A percentile compares a stretch with the other conserved stretches of the same genome.
These are phyloP conservation scores for Microbotryum saponariae DNA, from an alignment of 1,284 basidiomycete species.

Conservation along the genomic window DNA sequence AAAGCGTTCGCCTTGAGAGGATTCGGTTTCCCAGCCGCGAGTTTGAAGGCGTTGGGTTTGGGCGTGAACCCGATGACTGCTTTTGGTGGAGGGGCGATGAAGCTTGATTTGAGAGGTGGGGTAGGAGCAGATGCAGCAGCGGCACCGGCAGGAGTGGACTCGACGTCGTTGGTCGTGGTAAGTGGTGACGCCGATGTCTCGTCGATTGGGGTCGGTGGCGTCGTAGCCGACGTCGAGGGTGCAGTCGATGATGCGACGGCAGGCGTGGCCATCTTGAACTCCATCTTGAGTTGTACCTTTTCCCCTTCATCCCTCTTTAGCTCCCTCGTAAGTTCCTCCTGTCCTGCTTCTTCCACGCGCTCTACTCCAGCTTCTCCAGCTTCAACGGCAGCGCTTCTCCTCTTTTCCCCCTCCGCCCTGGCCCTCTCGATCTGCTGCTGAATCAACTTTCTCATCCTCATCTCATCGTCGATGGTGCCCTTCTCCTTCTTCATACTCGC, in stretches of 20 bases:
- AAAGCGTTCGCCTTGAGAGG: conserved; percentile 45
- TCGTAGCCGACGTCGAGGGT: conserved; percentile 17
- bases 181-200: no score
- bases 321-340: conserved; percentile 47
- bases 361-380: conserved; percentile 2
- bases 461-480: conserved; percentile 83
- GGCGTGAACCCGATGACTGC: conserved; percentile 58
- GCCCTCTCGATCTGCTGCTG: conserved; percentile 92
- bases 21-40: conserved; percentile 33
- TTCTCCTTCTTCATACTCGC: conserved; percentile 87
- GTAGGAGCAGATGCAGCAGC: conserved; percentile 12
- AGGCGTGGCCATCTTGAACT: conserved; percentile 40
- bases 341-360: conserved; percentile 20
- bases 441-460: conserved; percentile 80
- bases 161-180: conserved; percentile 32
- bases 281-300: conserved; percentile 41
- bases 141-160: conserved; percentile 18
- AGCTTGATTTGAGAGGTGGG: conserved; percentile 26
- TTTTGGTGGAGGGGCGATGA: conserved; percentile 44
- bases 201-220: conserved; percentile 33
- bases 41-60: conserved; percentile 48
- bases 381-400: conserved; percentile 30
- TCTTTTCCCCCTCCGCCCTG: conserved; percentile 41
- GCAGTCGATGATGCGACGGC: conserved; percentile 31
- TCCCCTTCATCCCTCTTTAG: conserved; percentile 33